These are phyloP conservation scores for Phytophthora foliorum DNA, from an alignment of 352 stramenopile species.

Conservation along the genomic window DNA sequence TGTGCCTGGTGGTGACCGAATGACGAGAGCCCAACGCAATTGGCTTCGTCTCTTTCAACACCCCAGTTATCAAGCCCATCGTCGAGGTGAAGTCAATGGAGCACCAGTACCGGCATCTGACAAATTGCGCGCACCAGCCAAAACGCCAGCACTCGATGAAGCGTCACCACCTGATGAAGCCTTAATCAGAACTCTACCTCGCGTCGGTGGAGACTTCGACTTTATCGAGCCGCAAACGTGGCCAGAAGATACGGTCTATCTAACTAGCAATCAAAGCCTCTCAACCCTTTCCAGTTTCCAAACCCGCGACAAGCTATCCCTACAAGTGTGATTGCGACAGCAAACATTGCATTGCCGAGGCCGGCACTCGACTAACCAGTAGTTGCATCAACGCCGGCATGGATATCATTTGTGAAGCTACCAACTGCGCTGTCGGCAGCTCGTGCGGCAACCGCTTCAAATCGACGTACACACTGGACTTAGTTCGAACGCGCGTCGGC, in stretches of 20 bases:
- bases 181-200: neutral
- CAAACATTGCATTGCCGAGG: neutral
- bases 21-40: neutral
- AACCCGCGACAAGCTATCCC: neutral
- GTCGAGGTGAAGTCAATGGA: no score
- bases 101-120: no score
- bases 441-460: neutral
- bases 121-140: no score
- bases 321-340: conserved; percentile 3
- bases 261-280: neutral
- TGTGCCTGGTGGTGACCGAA: neutral
- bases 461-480: neutral
- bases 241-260: neutral
- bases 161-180: no score
- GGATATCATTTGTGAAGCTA: conserved; percentile 2
- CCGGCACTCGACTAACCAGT: neutral
- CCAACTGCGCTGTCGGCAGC: neutral
- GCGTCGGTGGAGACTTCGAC: conserved; percentile 1
- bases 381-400: conserved; percentile 5
- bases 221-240: conserved; percentile 3
- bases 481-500: neutral
- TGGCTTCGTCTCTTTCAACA: conserved; percentile 1
- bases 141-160: neutral
- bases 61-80: neutral
- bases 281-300: neutral